Evolutionary conservation across 2,329 filamentous ascomycete species (phyloP).

Genomic region (Hortaea werneckii): DNA sequence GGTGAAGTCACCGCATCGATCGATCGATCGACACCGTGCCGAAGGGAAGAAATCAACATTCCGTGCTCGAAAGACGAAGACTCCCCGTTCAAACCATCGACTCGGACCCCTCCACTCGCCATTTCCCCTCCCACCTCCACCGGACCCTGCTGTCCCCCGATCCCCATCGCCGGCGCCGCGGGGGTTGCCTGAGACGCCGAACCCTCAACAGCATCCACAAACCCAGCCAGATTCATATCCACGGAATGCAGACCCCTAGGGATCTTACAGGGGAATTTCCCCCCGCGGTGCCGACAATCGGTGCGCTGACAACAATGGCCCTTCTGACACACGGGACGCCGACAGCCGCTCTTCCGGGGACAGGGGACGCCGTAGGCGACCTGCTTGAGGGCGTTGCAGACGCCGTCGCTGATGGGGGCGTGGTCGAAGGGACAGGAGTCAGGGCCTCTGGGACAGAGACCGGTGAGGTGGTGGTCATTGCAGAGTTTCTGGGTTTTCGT

Average conservation of each 20-base stretch:
- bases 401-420: slow-evolving; percentile 28
- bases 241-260: slow-evolving; percentile 6
- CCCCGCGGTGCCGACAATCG: slow-evolving; percentile 18
- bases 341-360: slow-evolving; percentile 30
- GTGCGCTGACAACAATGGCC: slow-evolving; percentile 37
- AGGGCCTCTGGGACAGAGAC: slow-evolving; percentile 16
- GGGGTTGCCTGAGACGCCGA: too few species aligned
- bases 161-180: too few species aligned
- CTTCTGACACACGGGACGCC: slow-evolving; percentile 33
- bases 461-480: slow-evolving; percentile 37
- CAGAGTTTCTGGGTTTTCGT: slow-evolving; percentile 36
- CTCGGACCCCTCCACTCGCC: too few species aligned
- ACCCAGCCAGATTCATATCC: slow-evolving; percentile 9
- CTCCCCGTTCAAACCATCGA: too few species aligned
- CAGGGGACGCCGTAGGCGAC: slow-evolving; percentile 38
- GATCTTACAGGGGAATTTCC: slow-evolving; percentile 18
- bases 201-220: neutral
- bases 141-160: too few species aligned
- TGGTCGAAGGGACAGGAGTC: slow-evolving; percentile 39
- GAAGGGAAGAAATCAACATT: too few species aligned
- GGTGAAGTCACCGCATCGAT: too few species aligned
- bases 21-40: too few species aligned
- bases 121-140: too few species aligned
- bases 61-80: too few species aligned
- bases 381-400: slow-evolving; percentile 34